A percentile compares a stretch with the other conserved stretches of the same genome.
Conservation (phyloP, 2,329 filamentous ascomycete species). For the Cladosporium cucumerinum region DNA sequence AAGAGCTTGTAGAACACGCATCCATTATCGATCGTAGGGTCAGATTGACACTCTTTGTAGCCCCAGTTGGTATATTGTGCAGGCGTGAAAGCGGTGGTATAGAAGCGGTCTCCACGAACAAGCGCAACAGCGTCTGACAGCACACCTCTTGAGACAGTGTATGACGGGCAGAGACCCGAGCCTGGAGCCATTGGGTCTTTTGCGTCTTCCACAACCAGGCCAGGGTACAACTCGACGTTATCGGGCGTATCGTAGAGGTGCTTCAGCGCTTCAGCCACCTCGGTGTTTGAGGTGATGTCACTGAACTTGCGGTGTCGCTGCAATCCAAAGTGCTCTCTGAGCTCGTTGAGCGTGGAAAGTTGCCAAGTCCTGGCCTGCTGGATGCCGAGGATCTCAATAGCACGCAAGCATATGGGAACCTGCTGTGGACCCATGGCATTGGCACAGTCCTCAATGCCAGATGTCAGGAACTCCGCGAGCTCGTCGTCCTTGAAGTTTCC, state of each 20-base stretch:
- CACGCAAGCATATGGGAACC: constrained; percentile 56
- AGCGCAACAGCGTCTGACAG: constrained; percentile 59
- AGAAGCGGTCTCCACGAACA: constrained; percentile 59
- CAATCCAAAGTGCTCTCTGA: constrained; percentile 61
- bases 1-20: constrained; percentile 53
- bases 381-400: constrained; percentile 62
- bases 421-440: constrained; percentile 59
- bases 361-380: constrained; percentile 61
- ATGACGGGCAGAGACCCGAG: constrained; percentile 52
- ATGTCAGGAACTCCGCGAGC: constrained; percentile 55
- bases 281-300: constrained; percentile 56
- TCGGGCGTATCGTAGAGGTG: constrained; percentile 62
- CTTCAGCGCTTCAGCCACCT: constrained; percentile 55
- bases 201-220: constrained; percentile 59
- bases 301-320: constrained; percentile 55
- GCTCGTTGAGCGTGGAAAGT: constrained; percentile 61
- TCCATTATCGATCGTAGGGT: constrained; percentile 46
- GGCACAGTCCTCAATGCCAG: constrained; percentile 59
- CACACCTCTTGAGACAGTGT: constrained; percentile 54
- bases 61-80: constrained; percentile 40
- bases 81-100: constrained; percentile 45
- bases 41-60: constrained; percentile 47
- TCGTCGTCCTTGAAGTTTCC: constrained; percentile 57
- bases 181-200: constrained; percentile 53
- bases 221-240: constrained; percentile 67